Evolutionary conservation across 768 basidiomycete species (phyloP).

Genomic region (Boletellus sp.): DNA sequence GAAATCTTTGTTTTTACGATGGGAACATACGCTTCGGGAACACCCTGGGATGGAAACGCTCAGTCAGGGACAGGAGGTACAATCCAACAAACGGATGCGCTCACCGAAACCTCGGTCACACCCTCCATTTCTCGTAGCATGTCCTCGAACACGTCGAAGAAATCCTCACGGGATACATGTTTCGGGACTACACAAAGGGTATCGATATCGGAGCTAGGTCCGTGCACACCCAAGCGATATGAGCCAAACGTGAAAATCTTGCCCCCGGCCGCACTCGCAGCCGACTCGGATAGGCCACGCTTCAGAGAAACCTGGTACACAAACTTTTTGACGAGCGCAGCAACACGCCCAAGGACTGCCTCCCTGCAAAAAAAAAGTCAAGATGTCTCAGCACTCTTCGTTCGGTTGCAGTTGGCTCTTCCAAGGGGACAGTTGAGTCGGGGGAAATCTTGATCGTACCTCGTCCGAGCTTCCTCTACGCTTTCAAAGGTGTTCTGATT

Average conservation of each 20-base stretch:
- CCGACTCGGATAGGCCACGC: constrained; percentile 81
- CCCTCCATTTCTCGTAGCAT: constrained; percentile 85
- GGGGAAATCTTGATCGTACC: constrained; percentile 47
- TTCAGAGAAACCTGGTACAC: constrained; percentile 77
- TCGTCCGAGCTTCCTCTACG: constrained; percentile 80
- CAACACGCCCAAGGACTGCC: constrained; percentile 85
- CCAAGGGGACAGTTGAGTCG: neutral
- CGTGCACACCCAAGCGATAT: constrained; percentile 96
- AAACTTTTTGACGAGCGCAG: constrained; percentile 88
- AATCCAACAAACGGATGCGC: constrained; percentile 30
- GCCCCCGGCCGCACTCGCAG: constrained; percentile 87
- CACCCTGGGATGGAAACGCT: constrained; percentile 55
- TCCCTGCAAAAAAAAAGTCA: constrained; percentile 55
- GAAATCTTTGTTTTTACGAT: constrained; percentile 89
- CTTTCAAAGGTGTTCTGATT: constrained; percentile 85
- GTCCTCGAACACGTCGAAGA: constrained; percentile 86
- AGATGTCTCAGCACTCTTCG: constrained; percentile 20
- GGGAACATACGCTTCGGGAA: constrained; percentile 95
- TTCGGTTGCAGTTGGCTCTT: constrained; percentile 1
- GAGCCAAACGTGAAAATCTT: constrained; percentile 99
- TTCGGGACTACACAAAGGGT: constrained; percentile 97
- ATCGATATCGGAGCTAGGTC: constrained; percentile 95
- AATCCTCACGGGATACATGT: constrained; percentile 93
- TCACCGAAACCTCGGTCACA: constrained; percentile 83
- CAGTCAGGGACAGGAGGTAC: neutral